phyloP scores from a whole-genome alignment of 2,329 filamentous ascomycete genomes.

The Curvularia sp. region DNA sequence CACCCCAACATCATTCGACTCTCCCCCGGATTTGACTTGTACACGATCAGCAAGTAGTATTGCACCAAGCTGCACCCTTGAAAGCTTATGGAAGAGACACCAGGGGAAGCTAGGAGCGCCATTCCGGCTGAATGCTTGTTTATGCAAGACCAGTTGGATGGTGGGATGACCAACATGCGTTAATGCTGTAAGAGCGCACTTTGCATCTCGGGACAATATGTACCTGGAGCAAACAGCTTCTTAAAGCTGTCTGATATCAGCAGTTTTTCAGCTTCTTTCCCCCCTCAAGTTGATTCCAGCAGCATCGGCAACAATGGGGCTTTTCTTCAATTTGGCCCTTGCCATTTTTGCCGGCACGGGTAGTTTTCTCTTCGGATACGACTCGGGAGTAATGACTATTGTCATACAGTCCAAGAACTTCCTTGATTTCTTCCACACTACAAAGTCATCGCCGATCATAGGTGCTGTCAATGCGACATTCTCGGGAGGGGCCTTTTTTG shows the following conservation, averaged over 20 bases:
- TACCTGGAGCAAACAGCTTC: constrained; percentile 6
- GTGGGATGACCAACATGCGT: constrained; percentile 22
- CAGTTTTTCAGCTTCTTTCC: not conserved
- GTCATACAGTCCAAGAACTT: constrained; percentile 66
- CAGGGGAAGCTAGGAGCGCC: constrained; percentile 36
- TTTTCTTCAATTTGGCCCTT: constrained; percentile 53
- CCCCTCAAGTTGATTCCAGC: not conserved
- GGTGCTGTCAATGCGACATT: constrained; percentile 71
- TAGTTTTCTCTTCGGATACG: constrained; percentile 48
- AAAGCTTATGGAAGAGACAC: constrained; percentile 1
- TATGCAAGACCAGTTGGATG: constrained; percentile 15
- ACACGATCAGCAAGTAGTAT: constrained; percentile 21
- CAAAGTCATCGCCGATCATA: constrained; percentile 59
- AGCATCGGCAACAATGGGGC: constrained; percentile 46
- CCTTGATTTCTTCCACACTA: constrained; percentile 64
- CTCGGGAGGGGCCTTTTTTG: constrained; percentile 64
- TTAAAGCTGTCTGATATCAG: not conserved
- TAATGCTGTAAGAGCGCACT: constrained; percentile 10
- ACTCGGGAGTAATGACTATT: constrained; percentile 54
- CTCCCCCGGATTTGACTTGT: constrained; percentile 23
- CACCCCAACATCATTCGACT: constrained; percentile 27
- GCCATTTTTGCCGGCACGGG: constrained; percentile 56
- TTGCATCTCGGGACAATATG: constrained; percentile 20
- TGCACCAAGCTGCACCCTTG: constrained; percentile 8
- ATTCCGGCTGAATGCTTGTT: constrained; percentile 28